Percentiles rank a stretch among this genome's conserved stretches.
These are phyloP conservation scores for Linnemannia schmuckeri DNA, from an alignment of 192 early-diverging fungal species.

Conservation along the genomic window DNA sequence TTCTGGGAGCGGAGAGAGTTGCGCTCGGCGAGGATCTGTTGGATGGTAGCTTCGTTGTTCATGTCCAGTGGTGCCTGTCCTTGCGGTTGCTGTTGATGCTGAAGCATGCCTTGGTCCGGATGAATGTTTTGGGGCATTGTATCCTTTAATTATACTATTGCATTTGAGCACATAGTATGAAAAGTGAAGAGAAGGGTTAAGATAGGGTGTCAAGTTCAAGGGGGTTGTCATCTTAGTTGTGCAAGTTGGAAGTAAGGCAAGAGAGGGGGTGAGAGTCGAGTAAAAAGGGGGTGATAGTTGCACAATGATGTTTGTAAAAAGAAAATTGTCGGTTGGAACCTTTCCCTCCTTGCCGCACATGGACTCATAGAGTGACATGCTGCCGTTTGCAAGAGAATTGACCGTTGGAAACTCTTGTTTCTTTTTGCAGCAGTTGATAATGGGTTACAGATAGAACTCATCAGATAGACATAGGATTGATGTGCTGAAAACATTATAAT, in stretches of 20 bases:
- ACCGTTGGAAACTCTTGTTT: not conserved
- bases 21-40: slow-evolving; percentile 68
- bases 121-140: slow-evolving; percentile 39
- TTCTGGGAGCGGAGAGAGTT: slow-evolving; percentile 84
- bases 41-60: slow-evolving; percentile 27
- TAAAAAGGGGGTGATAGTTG: not conserved
- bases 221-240: not conserved
- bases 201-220: too few species aligned
- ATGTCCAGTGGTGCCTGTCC: slow-evolving; percentile 13
- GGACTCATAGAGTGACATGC: too few species aligned
- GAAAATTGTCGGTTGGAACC: not conserved
- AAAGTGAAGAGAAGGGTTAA: not conserved
- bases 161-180: not conserved
- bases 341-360: not conserved
- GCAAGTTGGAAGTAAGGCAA: not conserved
- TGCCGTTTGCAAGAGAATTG: not conserved
- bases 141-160: not conserved
- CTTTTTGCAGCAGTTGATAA: not conserved
- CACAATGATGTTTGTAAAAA: not conserved
- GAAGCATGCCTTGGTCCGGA: slow-evolving; percentile 26
- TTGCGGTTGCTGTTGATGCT: slow-evolving; percentile 21
- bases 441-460: not conserved
- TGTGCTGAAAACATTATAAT: not conserved
- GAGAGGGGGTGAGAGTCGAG: not conserved
- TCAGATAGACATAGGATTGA: not conserved